Evolutionary conservation across 495 filamentous ascomycete species (phyloP).

Genomic region (Apiosordaria backusii): DNA sequence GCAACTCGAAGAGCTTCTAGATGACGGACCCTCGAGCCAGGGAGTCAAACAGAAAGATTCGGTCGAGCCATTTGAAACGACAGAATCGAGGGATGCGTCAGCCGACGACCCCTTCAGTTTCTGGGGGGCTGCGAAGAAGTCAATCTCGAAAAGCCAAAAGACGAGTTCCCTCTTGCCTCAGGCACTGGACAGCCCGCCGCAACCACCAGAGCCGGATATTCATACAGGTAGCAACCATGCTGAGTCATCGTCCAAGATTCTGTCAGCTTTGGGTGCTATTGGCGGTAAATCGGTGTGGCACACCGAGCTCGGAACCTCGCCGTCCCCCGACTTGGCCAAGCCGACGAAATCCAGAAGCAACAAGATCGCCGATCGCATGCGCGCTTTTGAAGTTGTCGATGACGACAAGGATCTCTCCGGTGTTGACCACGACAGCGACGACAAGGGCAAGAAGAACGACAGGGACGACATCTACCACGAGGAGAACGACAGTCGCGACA

Average conservation of each 20-base stretch:
- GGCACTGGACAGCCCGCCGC: conserved; percentile 10
- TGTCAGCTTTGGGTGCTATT: conserved; percentile 33
- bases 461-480: not conserved
- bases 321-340: conserved; percentile 32
- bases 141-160: conserved; percentile 30
- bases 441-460: conserved; percentile 30
- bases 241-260: conserved; percentile 40
- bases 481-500: not conserved
- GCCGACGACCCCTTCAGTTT: conserved; percentile 43
- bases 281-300: conserved; percentile 33
- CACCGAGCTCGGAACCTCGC: conserved; percentile 23
- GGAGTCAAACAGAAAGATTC: conserved; percentile 16
- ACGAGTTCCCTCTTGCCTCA: conserved; percentile 18
- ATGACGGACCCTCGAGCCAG: conserved; percentile 13
- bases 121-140: conserved; percentile 45
- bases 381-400: conserved; percentile 50
- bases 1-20: conserved; percentile 33
- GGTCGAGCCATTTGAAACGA: conserved; percentile 17
- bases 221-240: conserved; percentile 23
- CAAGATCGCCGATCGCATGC: conserved; percentile 52
- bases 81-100: conserved; percentile 15
- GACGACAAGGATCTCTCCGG: conserved; percentile 31
- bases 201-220: conserved; percentile 29
- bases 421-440: conserved; percentile 5
- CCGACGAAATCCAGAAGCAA: conserved; percentile 38